Evolutionary conservation across 345 rosid genomes (phyloP).

Genomic region (Euphorbia peplus): DNA sequence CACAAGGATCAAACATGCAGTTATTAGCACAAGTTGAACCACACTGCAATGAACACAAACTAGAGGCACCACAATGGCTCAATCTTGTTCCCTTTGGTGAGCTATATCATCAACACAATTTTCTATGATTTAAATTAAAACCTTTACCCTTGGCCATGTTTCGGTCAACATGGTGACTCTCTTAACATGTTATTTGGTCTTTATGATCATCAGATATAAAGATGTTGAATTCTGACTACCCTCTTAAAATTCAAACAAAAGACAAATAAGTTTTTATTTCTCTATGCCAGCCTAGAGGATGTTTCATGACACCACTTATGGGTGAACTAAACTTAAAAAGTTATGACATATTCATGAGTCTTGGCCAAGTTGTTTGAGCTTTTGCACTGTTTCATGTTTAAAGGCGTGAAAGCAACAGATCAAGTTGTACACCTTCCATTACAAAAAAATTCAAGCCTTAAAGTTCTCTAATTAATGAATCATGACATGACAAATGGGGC

Average conservation of each 20-base stretch:
- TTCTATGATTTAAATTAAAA: not conserved
- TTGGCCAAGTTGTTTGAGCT: not conserved
- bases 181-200: not conserved
- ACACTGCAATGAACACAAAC: not conserved
- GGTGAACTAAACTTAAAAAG: not conserved
- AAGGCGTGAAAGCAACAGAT: not conserved
- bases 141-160: not conserved
- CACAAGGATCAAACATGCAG: not conserved
- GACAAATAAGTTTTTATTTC: too few species aligned
- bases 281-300: not conserved
- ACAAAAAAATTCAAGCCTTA: not conserved
- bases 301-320: not conserved
- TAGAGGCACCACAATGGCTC: not conserved
- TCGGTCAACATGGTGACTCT: not conserved
- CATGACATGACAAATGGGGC: not conserved
- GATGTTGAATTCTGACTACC: too few species aligned
- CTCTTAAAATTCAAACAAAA: too few species aligned
- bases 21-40: not conserved
- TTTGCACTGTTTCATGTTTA: not conserved
- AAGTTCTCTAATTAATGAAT: too few species aligned
- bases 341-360: not conserved
- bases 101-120: not conserved
- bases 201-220: too few species aligned
- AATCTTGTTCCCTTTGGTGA: not conserved
- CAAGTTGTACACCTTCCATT: not conserved